These are phyloP conservation scores for Cubamyces lactineus DNA, from an alignment of 768 basidiomycete species.

Conservation along the genomic window DNA sequence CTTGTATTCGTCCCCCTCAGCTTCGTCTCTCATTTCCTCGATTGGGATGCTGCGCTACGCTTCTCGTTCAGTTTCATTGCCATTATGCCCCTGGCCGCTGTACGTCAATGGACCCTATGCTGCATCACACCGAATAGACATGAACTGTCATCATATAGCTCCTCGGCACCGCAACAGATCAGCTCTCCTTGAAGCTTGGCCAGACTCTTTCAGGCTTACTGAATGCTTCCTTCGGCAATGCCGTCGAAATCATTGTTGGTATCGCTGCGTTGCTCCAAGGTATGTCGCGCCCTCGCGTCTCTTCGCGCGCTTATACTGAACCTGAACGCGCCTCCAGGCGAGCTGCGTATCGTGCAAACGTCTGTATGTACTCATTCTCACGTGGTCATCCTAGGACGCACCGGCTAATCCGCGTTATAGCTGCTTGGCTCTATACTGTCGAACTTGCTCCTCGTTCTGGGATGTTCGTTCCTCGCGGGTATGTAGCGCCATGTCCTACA, in stretches of 20 bases:
- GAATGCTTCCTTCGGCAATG: constrained; percentile 84
- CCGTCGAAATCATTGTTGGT: constrained; percentile 89
- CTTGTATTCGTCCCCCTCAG: constrained; percentile 82
- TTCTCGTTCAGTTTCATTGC: constrained; percentile 80
- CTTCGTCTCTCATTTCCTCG: constrained; percentile 59
- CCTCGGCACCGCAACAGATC: constrained; percentile 82
- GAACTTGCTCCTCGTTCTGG: constrained; percentile 87
- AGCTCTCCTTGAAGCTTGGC: constrained; percentile 76
- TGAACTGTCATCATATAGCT: constrained; percentile 44
- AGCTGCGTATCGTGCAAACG: constrained; percentile 90
- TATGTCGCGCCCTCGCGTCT: constrained; percentile 30
- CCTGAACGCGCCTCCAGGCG: constrained; percentile 44
- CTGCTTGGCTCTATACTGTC: constrained; percentile 92
- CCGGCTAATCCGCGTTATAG: constrained; percentile 38
- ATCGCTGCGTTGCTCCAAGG: constrained; percentile 82
- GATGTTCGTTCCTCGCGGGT: constrained; percentile 89
- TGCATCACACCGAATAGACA: neutral
- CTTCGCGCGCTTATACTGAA: neutral
- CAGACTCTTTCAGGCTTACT: constrained; percentile 86
- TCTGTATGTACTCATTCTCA: constrained; percentile 53
- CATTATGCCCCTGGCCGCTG: constrained; percentile 87
- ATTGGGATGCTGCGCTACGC: constrained; percentile 78
- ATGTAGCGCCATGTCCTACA: constrained; percentile 23
- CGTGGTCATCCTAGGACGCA: neutral
- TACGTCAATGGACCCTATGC: constrained; percentile 36